Evolutionary conservation across 2,329 filamentous ascomycete species (phyloP), one percentile per base, ranked within the genome.

Genomic region (Penicillium sp.): DNA sequence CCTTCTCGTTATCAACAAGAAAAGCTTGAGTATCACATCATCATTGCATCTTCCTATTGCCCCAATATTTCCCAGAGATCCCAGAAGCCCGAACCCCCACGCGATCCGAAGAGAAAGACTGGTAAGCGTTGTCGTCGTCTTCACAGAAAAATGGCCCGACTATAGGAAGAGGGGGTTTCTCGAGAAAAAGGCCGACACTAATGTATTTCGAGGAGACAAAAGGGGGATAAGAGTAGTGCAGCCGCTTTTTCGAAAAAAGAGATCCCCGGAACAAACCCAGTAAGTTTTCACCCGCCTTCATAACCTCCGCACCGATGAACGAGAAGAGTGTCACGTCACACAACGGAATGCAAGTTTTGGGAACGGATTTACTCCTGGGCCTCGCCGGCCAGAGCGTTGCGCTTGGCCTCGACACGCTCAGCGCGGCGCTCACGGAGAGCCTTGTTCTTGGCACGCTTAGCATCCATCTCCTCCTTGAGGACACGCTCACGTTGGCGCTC

Each of bases 371-470:
- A 76, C 75, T 80, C 78, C 73, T 82, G 83, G 63, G 82, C 87
- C 78, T 93, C 92, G 80, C 86, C 92, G 78, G 90, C 80, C 82
- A 96, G 82, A 79, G 92, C 93, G 79, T 88, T 90, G 82, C 93
- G 89, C 94, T 99, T 99, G 82, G 91, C 89, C 80, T 86, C 83
- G 81, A 90, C 88, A 84, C 96, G 91, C 88, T 97, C 92, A 84
- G 89, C 84, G 90, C 95, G 95, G 87, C 95, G 91, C 91, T 98
- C 95, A 85, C 95, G 93, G 78, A 95, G 95, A 80, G 95, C 95
- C 93, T 97, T 98, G 89, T 93, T 98, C 93, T 97, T 97, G 83
- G 93, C 92, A 86, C 95, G 93, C 90, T 97, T 98, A 87, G 91
- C 92, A 82, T 98, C 95, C 95, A 99, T 99, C 88, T 98, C 93